Percentiles rank a stretch among this genome's conserved stretches.
These are phyloP conservation scores for Daldinia vernicosa DNA, from an alignment of 495 filamentous ascomycete genomes.

Conservation along the genomic window DNA sequence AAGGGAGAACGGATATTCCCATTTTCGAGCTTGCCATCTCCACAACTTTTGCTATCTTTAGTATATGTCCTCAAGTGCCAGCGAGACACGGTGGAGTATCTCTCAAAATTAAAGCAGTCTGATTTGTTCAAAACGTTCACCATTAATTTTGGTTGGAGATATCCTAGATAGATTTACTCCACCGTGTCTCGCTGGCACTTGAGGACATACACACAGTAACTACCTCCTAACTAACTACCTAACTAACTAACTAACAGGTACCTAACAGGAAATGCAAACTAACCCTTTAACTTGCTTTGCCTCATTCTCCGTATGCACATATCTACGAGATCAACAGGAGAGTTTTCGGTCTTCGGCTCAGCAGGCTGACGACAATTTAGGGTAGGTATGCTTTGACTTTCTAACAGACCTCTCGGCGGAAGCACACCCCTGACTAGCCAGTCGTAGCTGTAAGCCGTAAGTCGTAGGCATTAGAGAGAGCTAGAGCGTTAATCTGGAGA, in stretches of 20 bases:
- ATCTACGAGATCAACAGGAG: slow-evolving; percentile 25
- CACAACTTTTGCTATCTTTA: not conserved
- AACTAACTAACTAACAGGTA: too few relatives aligned
- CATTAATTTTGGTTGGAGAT: too few relatives aligned
- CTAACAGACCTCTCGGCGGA: slow-evolving; percentile 24
- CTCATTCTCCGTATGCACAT: slow-evolving; percentile 12
- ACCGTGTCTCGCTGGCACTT: too few relatives aligned
- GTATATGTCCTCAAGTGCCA: too few relatives aligned
- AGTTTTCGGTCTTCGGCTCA: slow-evolving; percentile 24
- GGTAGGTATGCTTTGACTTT: slow-evolving; percentile 15
- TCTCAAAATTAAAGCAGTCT: too few relatives aligned
- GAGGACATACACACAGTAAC: not conserved
- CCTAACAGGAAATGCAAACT: slow-evolving; percentile 5
- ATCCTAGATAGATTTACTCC: too few relatives aligned
- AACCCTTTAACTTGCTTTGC: slow-evolving; percentile 14
- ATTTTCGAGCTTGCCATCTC: not conserved
- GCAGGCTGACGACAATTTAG: slow-evolving; percentile 8
- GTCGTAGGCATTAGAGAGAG: not conserved
- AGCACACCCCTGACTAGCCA: slow-evolving; percentile 13
- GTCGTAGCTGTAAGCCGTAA: not conserved
- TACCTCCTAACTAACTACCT: too few relatives aligned
- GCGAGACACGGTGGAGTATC: too few relatives aligned
- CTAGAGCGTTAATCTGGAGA: slow-evolving; percentile 6
- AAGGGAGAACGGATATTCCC: slow-evolving; percentile 1
- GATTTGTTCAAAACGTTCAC: too few relatives aligned